These are phyloP conservation scores for Pseudocercospora pini-densiflorae DNA, from an alignment of 2,329 filamentous ascomycete genomes.

Conservation along the genomic window DNA sequence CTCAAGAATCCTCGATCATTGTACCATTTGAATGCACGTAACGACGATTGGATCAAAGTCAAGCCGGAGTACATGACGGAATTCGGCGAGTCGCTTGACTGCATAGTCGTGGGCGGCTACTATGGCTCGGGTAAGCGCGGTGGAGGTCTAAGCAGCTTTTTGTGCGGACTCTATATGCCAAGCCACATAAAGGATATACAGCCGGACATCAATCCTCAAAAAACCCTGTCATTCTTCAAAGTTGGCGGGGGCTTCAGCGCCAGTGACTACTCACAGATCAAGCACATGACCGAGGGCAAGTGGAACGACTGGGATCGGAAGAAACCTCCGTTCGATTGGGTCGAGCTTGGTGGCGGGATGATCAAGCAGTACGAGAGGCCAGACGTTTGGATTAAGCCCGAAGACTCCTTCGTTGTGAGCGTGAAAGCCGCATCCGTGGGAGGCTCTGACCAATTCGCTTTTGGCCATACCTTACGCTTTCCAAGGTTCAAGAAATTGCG, in stretches of 20 bases:
- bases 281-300: constrained; percentile 85
- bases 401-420: constrained; percentile 83
- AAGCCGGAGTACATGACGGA: constrained; percentile 99
- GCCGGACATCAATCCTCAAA: constrained; percentile 61
- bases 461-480: constrained; percentile 80
- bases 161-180: constrained; percentile 71
- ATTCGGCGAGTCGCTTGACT: constrained; percentile 91
- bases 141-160: constrained; percentile 79
- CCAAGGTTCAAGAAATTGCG: constrained; percentile 84
- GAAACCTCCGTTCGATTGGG: constrained; percentile 74
- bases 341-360: constrained; percentile 76
- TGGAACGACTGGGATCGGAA: constrained; percentile 85
- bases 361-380: constrained; percentile 77
- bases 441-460: constrained; percentile 76
- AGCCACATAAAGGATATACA: not conserved
- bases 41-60: constrained; percentile 97
- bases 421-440: constrained; percentile 85
- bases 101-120: constrained; percentile 87
- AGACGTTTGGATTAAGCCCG: constrained; percentile 91
- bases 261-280: constrained; percentile 81
- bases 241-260: constrained; percentile 92
- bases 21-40: constrained; percentile 86
- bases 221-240: constrained; percentile 94
- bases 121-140: constrained; percentile 87
- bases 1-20: constrained; percentile 89